These are phyloP conservation scores for Centella asiatica DNA, from an alignment of 129 eudicot genomes.

Conservation along the genomic window DNA sequence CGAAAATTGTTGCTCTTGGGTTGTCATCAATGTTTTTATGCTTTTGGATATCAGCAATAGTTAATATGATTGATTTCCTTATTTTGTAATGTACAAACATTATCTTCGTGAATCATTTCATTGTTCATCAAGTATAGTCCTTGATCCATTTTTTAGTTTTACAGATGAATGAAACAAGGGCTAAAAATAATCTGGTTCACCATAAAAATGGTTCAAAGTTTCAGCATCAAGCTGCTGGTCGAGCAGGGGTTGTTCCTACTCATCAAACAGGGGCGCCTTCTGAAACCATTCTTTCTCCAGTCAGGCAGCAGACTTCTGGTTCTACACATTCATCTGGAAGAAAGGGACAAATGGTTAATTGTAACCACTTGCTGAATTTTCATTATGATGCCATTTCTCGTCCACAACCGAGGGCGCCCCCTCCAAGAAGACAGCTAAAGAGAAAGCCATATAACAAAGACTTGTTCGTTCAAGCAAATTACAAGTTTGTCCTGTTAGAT, in stretches of 20 bases:
- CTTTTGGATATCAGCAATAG: too few relatives aligned
- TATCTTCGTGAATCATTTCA: neutral
- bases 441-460: conserved; percentile 88
- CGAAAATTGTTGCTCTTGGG: too few relatives aligned
- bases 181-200: conserved; percentile 29
- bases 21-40: too few relatives aligned
- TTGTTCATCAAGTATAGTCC: neutral
- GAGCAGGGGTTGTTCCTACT: conserved; percentile 22
- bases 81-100: neutral
- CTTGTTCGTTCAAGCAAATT: conserved; percentile 89
- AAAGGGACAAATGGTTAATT: conserved; percentile 58
- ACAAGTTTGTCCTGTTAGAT: conserved; percentile 75
- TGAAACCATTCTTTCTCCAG: conserved; percentile 21
- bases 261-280: conserved; percentile 25
- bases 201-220: conserved; percentile 26
- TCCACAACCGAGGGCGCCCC: conserved; percentile 53
- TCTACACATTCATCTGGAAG: conserved; percentile 44
- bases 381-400: conserved; percentile 82
- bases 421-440: conserved; percentile 51
- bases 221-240: conserved; percentile 28
- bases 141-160: conserved; percentile 2
- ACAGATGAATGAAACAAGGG: conserved; percentile 42
- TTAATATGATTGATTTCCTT: too few relatives aligned
- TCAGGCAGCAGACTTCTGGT: conserved; percentile 26
- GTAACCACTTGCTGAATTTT: conserved; percentile 87